Evolutionary conservation across 176 grass and related monocot species (phyloP), one percentile per base, ranked within the genome.

Genomic region (Aegilops tauschii): DNA sequence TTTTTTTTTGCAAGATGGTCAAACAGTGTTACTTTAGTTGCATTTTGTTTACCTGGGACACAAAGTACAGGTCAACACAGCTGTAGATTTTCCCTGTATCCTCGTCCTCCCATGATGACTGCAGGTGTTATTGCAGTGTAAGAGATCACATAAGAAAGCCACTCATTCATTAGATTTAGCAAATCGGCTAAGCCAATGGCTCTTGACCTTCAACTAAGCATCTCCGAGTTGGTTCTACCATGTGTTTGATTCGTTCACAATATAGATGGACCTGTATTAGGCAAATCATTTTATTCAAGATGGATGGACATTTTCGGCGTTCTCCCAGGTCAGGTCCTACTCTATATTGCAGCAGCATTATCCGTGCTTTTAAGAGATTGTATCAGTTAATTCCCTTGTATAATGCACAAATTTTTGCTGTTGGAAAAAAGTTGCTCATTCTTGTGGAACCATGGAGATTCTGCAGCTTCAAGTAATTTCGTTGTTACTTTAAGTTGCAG

Each of bases 101-200:
- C 76, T 98, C 89, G 28, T 95, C 93, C 69, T 98, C 96, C 96
- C 96, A 98, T 87, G 93, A 95, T 75, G 96, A 98, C 93, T 98
- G 86, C 75, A 92, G 56, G 54, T 62, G 31, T 74, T 81, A 78
- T 69, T 80, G 30, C 73, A 14, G 23, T 73, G 40, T 66, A 59
- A 71, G 27, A 83, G 50, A 76, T 59, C 64, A 39, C 23, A 14
- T 13, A 56, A 58, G 79, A 73, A 88, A 56, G 18, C 12, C 12
- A 16, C 35, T 71, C 72, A 12, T 42, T 72, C 54, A 78, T 68
- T 65, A 35, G 18, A 74, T 61, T 75, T 75, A 39, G 78, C 65
- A 84, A 81, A 64, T 37, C 39, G 12, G 61, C 73, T 35, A 78
- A 72, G 18, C 5, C 70, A 65, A 20, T 49, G 5, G 12, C 65